Conservation (phyloP, 148 eudicot species). For the Spergularia marina region DNA sequence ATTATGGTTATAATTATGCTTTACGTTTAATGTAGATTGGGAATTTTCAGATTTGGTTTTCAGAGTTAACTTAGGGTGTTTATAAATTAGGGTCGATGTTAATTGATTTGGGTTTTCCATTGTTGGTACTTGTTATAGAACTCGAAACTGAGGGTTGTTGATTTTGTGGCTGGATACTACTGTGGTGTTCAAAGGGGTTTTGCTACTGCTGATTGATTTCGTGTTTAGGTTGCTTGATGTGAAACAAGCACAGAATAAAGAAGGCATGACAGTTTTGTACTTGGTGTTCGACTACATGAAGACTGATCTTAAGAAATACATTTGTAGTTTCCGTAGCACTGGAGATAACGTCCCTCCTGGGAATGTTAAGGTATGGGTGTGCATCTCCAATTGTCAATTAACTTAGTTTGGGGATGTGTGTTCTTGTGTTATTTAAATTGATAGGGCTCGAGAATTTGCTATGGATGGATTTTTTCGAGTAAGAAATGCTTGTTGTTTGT, state of each 20-base stretch:
- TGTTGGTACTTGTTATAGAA: no score
- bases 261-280: conserved; percentile 88
- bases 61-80: no score
- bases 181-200: background rate
- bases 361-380: conserved; percentile 51
- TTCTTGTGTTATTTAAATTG: background rate
- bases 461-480: background rate
- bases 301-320: conserved; percentile 84
- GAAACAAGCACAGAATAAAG: conserved; percentile 91
- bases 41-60: no score
- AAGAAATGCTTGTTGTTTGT: background rate
- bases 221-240: conserved; percentile 77
- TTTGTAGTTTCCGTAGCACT: conserved; percentile 60
- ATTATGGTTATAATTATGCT: no score
- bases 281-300: conserved; percentile 98
- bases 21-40: no score
- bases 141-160: no score
- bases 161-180: no score
- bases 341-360: conserved; percentile 56
- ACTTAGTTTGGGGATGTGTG: no score
- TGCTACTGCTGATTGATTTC: background rate
- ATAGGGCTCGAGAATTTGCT: background rate
- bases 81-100: no score
- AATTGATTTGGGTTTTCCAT: no score
- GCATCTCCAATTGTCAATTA: no score